Percentiles rank a stretch among this genome's conserved stretches.
Evolutionary conservation across 116 monocot genomes (phyloP).

Genomic region (Dioscorea cayenensis): DNA sequence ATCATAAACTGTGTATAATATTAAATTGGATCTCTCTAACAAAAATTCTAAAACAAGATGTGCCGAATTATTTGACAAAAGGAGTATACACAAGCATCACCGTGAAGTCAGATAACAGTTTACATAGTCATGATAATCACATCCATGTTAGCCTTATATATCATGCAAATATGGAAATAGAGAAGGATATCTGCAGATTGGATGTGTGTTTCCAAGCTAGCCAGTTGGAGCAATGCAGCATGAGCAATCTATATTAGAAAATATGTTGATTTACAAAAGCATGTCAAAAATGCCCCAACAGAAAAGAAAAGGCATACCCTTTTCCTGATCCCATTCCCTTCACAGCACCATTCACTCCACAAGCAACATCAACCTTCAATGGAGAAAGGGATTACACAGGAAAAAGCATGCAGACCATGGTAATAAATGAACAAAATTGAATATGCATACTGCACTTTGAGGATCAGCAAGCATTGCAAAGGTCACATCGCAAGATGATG

Average conservation of each 20-base stretch:
- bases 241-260: no score
- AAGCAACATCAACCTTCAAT: slow-evolving; percentile 67
- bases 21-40: background rate
- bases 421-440: background rate
- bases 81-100: background rate
- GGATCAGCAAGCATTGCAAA: slow-evolving; percentile 97
- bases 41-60: background rate
- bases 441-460: slow-evolving; percentile 68
- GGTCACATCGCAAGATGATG: slow-evolving; percentile 80
- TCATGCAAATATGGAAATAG: no score
- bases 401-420: background rate
- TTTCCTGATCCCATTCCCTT: slow-evolving; percentile 73
- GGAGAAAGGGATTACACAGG: background rate
- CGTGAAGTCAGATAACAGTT: background rate
- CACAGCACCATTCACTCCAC: slow-evolving; percentile 63
- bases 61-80: background rate
- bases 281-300: background rate
- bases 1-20: background rate
- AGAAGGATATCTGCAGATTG: no score
- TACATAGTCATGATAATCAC: no score
- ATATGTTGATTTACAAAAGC: background rate
- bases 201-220: no score
- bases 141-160: no score
- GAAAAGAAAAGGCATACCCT: slow-evolving; percentile 47
- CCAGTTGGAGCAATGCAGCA: no score